Evolutionary conservation across 2,329 filamentous ascomycete species (phyloP).

Genomic region (Berkeleyomyces basicola): DNA sequence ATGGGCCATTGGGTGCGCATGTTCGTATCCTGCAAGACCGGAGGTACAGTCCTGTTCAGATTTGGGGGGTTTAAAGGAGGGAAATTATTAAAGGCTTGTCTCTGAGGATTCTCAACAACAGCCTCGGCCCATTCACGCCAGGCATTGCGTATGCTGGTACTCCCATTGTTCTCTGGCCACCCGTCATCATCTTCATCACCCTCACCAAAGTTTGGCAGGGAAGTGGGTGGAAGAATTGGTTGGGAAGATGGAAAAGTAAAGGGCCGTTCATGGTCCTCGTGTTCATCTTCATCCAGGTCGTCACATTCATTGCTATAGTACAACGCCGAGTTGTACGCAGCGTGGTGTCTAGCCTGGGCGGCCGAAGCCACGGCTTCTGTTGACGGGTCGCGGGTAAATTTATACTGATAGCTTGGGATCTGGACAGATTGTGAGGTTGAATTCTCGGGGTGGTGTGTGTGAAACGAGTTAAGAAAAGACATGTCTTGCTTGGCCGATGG

Average conservation of each 20-base stretch:
- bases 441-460: not conserved
- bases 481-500: not conserved
- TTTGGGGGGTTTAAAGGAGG: not conserved
- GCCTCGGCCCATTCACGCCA: conserved; percentile 11
- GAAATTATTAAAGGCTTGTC: not conserved
- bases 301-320: not conserved
- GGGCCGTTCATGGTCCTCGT: not conserved
- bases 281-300: not conserved
- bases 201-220: conserved; percentile 1
- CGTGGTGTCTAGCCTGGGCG: not conserved
- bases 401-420: not conserved
- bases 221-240: conserved; percentile 4
- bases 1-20: not conserved
- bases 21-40: not conserved
- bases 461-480: conserved; percentile 3
- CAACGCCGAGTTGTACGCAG: not conserved
- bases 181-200: not conserved
- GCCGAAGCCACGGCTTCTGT: not conserved
- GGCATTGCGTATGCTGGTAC: not conserved
- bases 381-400: not conserved
- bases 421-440: not conserved
- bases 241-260: conserved; percentile 8
- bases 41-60: not conserved
- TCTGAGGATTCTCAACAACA: conserved; percentile 1
- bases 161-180: not conserved